Conservation (phyloP, 2,329 filamentous ascomycete genomes). For the Aspergillus novofumigatus region DNA sequence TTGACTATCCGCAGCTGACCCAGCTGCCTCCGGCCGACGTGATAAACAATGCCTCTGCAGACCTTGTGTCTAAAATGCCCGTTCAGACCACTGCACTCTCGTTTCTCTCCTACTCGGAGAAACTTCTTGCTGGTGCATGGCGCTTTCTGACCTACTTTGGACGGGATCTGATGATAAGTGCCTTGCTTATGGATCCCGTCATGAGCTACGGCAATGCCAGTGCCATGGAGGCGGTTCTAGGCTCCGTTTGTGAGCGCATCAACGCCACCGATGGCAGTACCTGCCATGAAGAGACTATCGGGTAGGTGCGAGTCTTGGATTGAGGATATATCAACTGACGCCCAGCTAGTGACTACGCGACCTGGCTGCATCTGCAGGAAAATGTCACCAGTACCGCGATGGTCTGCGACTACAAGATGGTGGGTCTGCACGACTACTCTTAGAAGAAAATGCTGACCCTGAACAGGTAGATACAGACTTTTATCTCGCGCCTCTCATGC, state of each 20-base stretch:
- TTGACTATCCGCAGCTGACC: background rate
- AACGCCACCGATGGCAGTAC: slow-evolving; percentile 57
- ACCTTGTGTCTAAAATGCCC: slow-evolving; percentile 21
- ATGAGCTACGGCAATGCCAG: slow-evolving; percentile 53
- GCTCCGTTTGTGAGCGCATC: slow-evolving; percentile 57
- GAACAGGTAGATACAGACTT: background rate
- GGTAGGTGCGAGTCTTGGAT: slow-evolving; percentile 21
- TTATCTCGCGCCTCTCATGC: background rate
- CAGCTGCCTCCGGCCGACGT: background rate
- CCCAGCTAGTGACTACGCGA: slow-evolving; percentile 54
- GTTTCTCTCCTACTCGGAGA: slow-evolving; percentile 61
- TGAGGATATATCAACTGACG: background rate
- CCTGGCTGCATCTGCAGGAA: slow-evolving; percentile 53
- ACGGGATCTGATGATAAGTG: slow-evolving; percentile 60
- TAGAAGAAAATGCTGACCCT: background rate
- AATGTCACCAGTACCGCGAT: slow-evolving; percentile 52
- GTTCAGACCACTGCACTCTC: slow-evolving; percentile 53
- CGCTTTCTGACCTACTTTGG: slow-evolving; percentile 65
- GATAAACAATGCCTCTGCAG: background rate
- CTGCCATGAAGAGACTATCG: slow-evolving; percentile 63
- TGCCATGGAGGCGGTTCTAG: slow-evolving; percentile 59
- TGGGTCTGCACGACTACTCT: slow-evolving; percentile 11
- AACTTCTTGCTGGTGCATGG: slow-evolving; percentile 62
- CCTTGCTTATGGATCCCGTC: slow-evolving; percentile 55
- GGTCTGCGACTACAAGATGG: slow-evolving; percentile 57